These are phyloP conservation scores for Tephrocybe rancida DNA, from an alignment of 768 basidiomycete genomes.

Conservation along the genomic window DNA sequence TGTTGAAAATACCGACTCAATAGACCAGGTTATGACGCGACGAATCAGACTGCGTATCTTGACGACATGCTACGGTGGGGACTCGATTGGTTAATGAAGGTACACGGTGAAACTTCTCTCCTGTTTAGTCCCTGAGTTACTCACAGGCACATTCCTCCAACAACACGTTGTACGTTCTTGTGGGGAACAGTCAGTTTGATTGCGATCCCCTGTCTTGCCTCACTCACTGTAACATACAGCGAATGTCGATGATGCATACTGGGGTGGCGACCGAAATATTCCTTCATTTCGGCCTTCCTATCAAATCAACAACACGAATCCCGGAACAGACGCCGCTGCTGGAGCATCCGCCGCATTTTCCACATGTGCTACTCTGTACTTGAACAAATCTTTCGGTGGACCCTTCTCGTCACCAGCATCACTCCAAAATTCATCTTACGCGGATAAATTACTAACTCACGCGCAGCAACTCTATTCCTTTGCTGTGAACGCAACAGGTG, in stretches of 20 bases:
- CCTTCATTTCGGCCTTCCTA: slow-evolving; percentile 76
- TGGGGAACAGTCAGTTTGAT: slow-evolving; percentile 57
- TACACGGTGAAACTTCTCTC: slow-evolving; percentile 28
- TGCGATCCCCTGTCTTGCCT: background rate
- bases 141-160: slow-evolving; percentile 77
- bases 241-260: slow-evolving; percentile 74
- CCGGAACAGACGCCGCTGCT: slow-evolving; percentile 91
- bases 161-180: slow-evolving; percentile 74
- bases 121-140: slow-evolving; percentile 1
- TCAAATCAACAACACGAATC: slow-evolving; percentile 75
- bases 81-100: slow-evolving; percentile 91
- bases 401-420: slow-evolving; percentile 62
- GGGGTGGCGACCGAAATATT: slow-evolving; percentile 85
- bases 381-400: slow-evolving; percentile 51
- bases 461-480: slow-evolving; percentile 76
- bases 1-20: background rate
- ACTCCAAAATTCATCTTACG: slow-evolving; percentile 74
- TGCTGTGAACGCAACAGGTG: slow-evolving; percentile 67
- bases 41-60: slow-evolving; percentile 90
- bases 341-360: slow-evolving; percentile 86
- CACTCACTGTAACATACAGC: slow-evolving; percentile 32
- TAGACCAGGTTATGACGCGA: slow-evolving; percentile 66
- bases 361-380: slow-evolving; percentile 82
- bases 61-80: slow-evolving; percentile 92
- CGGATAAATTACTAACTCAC: slow-evolving; percentile 68